Conservation (phyloP, 331 rosid genomes). For the Acacia concinna region DNA sequence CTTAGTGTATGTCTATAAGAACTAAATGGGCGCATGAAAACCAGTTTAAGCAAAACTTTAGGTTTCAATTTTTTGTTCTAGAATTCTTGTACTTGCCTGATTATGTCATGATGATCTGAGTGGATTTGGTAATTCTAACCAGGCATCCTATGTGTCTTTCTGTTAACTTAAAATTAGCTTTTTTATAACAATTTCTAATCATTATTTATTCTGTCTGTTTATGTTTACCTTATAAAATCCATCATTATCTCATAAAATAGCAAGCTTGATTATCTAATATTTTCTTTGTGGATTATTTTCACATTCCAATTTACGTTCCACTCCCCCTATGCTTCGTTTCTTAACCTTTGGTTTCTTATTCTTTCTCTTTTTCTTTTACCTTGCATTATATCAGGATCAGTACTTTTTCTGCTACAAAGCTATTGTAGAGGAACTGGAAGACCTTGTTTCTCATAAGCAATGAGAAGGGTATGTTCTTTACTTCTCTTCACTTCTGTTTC, state of each 20-base stretch:
- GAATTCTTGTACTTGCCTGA: background rate
- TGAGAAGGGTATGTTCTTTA: slow-evolving; percentile 37
- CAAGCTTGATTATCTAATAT: background rate
- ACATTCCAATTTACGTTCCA: background rate
- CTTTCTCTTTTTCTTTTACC: background rate
- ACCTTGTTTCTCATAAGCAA: slow-evolving; percentile 57
- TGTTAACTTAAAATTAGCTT: background rate
- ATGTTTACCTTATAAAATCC: background rate
- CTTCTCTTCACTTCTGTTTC: slow-evolving; percentile 14
- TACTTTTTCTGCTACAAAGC: slow-evolving; percentile 70
- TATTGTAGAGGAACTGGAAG: slow-evolving; percentile 82
- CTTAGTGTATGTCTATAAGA: background rate
- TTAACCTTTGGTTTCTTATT: background rate
- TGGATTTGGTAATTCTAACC: background rate
- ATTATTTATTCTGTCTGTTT: background rate
- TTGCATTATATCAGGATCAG: slow-evolving; percentile 60
- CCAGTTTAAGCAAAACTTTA: background rate
- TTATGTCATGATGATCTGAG: background rate
- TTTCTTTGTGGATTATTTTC: background rate
- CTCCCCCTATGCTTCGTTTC: background rate
- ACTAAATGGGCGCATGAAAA: background rate
- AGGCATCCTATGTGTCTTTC: background rate
- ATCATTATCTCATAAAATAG: background rate
- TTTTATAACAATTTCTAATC: background rate
- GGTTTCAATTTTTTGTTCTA: background rate